These are phyloP conservation scores for Ilyonectria destructans DNA, from an alignment of 2,329 filamentous ascomycete species.

Conservation along the genomic window DNA sequence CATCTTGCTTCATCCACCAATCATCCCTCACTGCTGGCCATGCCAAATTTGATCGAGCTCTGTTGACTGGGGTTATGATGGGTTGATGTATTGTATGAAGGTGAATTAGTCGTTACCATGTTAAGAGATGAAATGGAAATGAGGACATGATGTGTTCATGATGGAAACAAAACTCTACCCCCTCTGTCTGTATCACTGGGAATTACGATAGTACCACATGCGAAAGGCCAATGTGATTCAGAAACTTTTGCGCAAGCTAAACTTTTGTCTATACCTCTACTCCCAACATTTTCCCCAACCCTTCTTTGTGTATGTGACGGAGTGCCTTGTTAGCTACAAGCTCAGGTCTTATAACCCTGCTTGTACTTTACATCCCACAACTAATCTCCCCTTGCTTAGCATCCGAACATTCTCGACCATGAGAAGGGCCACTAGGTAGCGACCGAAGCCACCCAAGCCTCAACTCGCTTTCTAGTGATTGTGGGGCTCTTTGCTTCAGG, in stretches of 20 bases:
- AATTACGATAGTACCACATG: not conserved
- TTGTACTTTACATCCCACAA: not conserved
- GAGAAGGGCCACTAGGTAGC: not conserved
- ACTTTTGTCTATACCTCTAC: not conserved
- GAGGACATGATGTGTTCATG: not conserved
- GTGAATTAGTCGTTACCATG: slow-evolving; percentile 1
- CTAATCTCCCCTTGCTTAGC: not conserved
- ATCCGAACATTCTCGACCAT: not conserved
- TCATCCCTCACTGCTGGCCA: not conserved
- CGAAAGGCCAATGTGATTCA: not conserved
- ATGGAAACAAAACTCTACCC: not conserved
- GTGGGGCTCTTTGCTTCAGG: not conserved
- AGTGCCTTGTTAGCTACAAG: not conserved
- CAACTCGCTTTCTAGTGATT: not conserved
- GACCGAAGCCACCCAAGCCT: not conserved
- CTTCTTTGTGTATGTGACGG: not conserved
- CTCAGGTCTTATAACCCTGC: not conserved
- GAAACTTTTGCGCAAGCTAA: not conserved
- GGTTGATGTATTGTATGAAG: not conserved
- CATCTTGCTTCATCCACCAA: not conserved
- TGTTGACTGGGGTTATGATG: slow-evolving; percentile 3
- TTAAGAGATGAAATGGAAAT: slow-evolving; percentile 2
- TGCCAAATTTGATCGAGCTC: not conserved
- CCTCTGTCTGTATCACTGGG: not conserved
- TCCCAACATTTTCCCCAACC: not conserved